A percentile compares a stretch with the other conserved stretches of the same genome.
Evolutionary conservation across 352 stramenopile species (phyloP).

Genomic region (Globisporangium yorkense): DNA sequence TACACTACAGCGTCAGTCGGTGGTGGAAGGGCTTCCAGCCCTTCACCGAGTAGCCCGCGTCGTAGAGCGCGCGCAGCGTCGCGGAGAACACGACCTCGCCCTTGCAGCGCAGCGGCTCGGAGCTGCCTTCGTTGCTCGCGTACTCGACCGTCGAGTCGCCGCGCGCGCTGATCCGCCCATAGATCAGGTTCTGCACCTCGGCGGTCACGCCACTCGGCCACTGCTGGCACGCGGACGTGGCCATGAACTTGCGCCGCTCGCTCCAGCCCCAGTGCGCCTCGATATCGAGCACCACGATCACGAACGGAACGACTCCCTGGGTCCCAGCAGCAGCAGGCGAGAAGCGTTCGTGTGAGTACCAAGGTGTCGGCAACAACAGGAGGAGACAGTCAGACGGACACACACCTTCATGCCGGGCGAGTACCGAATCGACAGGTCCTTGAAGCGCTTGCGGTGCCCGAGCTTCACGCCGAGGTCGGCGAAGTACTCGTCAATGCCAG

Average conservation of each 20-base stretch:
- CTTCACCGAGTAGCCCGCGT: constrained; percentile 6
- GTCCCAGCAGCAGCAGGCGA: no score
- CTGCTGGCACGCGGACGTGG: constrained; percentile 1
- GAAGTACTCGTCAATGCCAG: constrained; percentile 12
- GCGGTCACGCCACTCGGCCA: constrained; percentile 7
- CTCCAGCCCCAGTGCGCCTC: no score
- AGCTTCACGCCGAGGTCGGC: constrained; percentile 9
- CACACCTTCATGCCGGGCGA: constrained; percentile 9
- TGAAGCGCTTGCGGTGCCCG: constrained; percentile 13
- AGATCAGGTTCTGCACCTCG: constrained; percentile 12
- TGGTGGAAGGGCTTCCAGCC: constrained; percentile 1
- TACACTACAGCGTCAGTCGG: no score
- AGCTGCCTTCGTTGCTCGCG: neutral
- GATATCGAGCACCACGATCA: no score
- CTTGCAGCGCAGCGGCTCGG: constrained; percentile 9
- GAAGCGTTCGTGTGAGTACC: no score
- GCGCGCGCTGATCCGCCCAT: constrained; percentile 2
- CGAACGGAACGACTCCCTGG: no score
- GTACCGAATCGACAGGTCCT: constrained; percentile 9
- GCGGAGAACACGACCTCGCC: constrained; percentile 11
- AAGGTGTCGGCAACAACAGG: neutral
- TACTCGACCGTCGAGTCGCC: neutral
- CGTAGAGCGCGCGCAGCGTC: constrained; percentile 6
- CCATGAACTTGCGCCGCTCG: no score
- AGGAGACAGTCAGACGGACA: neutral